These are phyloP conservation scores for Argentina anserina DNA, from an alignment of 306 rosid genomes.

Conservation along the genomic window DNA sequence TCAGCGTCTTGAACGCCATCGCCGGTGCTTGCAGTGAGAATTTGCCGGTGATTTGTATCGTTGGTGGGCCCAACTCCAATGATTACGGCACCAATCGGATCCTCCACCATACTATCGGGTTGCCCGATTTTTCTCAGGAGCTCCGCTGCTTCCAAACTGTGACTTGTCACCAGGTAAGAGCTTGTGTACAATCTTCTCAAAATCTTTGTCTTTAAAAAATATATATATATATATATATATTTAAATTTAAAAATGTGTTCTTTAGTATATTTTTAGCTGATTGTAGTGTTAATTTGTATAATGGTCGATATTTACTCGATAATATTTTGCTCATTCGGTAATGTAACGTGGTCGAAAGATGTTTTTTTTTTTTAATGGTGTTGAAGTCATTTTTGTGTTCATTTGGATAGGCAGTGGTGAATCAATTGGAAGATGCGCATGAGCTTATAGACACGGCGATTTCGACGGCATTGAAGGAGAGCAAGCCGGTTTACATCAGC, in stretches of 20 bases:
- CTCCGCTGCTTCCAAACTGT: slow-evolving; percentile 68
- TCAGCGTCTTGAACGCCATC: slow-evolving; percentile 78
- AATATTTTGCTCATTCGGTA: neutral
- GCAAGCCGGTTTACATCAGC: slow-evolving; percentile 84
- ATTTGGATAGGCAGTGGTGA: slow-evolving; percentile 65
- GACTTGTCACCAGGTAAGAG: slow-evolving; percentile 66
- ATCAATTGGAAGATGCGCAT: slow-evolving; percentile 76
- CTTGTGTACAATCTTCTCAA: neutral
- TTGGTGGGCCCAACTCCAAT: slow-evolving; percentile 82
- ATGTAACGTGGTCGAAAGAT: neutral
- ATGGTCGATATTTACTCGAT: neutral
- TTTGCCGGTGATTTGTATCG: slow-evolving; percentile 73
- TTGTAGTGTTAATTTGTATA: neutral
- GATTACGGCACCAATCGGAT: slow-evolving; percentile 77
- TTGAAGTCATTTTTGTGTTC: neutral
- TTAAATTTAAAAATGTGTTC: too few relatives aligned
- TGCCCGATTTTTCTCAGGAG: slow-evolving; percentile 77
- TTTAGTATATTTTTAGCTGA: neutral
- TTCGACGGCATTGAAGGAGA: slow-evolving; percentile 86
- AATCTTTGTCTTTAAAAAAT: too few relatives aligned
- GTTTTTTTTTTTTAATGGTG: neutral
- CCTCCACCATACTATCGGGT: slow-evolving; percentile 83
- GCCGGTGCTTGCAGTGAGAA: slow-evolving; percentile 89
- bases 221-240: too few relatives aligned
- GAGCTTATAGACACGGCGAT: slow-evolving; percentile 79